Conservation (phyloP, 257 asterid species). For the Solanum chiquidenum region DNA sequence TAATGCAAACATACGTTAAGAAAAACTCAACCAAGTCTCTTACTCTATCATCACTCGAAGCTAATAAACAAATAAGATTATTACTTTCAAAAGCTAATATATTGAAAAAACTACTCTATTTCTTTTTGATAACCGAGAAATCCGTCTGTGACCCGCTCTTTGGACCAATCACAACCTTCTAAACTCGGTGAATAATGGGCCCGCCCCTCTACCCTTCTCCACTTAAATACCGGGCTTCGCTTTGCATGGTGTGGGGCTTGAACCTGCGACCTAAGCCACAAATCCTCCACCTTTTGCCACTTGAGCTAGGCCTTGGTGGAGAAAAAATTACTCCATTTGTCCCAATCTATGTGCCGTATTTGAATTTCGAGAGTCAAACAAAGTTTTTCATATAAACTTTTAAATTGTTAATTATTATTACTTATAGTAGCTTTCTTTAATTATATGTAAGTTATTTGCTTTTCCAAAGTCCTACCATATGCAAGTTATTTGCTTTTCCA, state of each 20-base stretch:
- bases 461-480: rapidly evolving
- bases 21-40: not conserved
- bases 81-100: not conserved
- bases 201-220: no score
- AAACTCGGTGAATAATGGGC: no score
- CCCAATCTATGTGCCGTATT: not conserved
- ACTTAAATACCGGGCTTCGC: no score
- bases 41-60: not conserved
- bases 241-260: no score
- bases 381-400: not conserved
- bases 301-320: no score
- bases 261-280: no score
- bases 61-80: not conserved
- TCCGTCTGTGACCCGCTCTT: no score
- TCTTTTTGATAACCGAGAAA: no score
- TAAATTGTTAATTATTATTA: not conserved
- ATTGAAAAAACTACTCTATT: not conserved
- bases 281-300: no score
- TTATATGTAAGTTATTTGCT: not conserved
- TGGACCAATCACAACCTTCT: no score
- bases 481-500: not conserved
- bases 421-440: not conserved
- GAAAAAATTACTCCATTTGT: not conserved
- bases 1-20: not conserved
- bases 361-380: not conserved